phyloP scores from a whole-genome alignment of 208 protist genomes.

The Leishmania major region DNA sequence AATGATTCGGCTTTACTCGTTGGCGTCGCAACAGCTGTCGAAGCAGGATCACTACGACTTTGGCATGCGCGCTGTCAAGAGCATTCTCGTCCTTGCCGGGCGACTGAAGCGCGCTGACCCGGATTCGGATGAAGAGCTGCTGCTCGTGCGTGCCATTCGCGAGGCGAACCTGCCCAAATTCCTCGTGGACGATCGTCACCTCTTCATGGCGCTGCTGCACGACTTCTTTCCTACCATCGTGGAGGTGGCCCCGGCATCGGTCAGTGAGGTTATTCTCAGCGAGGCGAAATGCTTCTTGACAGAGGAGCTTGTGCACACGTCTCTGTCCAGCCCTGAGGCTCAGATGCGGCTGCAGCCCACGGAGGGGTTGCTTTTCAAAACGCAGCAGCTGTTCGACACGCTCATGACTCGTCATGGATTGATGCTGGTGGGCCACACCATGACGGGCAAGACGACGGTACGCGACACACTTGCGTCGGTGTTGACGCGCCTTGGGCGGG shows the following conservation, averaged over 20 bases:
- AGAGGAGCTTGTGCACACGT: slow-evolving; percentile 29
- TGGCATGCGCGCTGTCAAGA: slow-evolving; percentile 95
- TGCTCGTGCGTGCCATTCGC: slow-evolving; percentile 91
- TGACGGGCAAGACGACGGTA: slow-evolving; percentile 93
- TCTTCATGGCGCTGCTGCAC: slow-evolving; percentile 91
- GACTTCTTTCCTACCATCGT: slow-evolving; percentile 89
- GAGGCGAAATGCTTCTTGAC: slow-evolving; percentile 56
- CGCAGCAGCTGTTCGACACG: slow-evolving; percentile 94
- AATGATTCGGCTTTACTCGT: slow-evolving; percentile 95
- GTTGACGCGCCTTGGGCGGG: slow-evolving; percentile 55
- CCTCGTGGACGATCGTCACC: slow-evolving; percentile 85
- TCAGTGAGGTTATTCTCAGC: slow-evolving; percentile 56
- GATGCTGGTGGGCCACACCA: slow-evolving; percentile 96
- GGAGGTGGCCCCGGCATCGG: slow-evolving; percentile 36
- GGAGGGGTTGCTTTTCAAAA: slow-evolving; percentile 80
- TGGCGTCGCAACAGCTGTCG: slow-evolving; percentile 95
- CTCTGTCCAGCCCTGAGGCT: slow-evolving; percentile 1
- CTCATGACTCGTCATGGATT: slow-evolving; percentile 90
- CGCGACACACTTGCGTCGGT: slow-evolving; percentile 75
- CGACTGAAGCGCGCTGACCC: slow-evolving; percentile 86
- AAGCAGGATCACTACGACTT: slow-evolving; percentile 97
- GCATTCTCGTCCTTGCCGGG: slow-evolving; percentile 94
- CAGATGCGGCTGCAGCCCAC: slow-evolving; percentile 67
- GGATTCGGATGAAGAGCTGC: slow-evolving; percentile 88
- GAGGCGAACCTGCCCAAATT: slow-evolving; percentile 95